Base-by-base conservation (phyloP, 1,284 basidiomycete species). In the Ceratobasidium sp. region DNA sequence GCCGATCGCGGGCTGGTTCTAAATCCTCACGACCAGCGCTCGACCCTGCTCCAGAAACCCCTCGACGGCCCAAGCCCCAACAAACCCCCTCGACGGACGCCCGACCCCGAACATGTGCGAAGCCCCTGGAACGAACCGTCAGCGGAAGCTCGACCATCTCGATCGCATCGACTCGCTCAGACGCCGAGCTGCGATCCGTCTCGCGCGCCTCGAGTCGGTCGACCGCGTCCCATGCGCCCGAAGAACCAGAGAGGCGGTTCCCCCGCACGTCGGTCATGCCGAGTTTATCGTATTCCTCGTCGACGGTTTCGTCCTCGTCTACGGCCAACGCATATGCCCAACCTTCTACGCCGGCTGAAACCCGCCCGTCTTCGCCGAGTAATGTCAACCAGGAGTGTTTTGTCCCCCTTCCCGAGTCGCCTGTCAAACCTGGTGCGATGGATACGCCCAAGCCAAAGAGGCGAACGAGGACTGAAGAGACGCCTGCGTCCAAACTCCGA, bases 11-110 rank as follows among this genome's bases (percentile, higher is more conserved):
- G 38, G 57, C 72, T 50, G 52, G 35, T 49, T 70, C 75, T 15
- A 76, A 74, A 6, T 65, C 73, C 55, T 68, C 69, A 20, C 73
- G 73, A 57, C 73, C 55, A 52, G 29, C 52, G 71, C 75, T 15
- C 75, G 74, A 6, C 68, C 70, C 71, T 32, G 73, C 29, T 1
- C 69, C 56, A 35, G 70, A 67, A 54, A 68, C 43, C 42, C 72
- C 45, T 40, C 69, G 43, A 43, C 73, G 12, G 45, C 70, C 64
- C 62, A 73, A 69, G 60, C 50, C 56, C 69, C 64, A 32, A 53
- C 69, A 55, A 47, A 47, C 64, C 20, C 64, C 64, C 10, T 50
- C 52, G 20, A 68, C 52, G 13, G 64, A 68, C 13, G n/a, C 47
- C 3, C 50, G 64, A 3, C 52, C 64, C n/a, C 54, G 54, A 25